phyloP scores from a whole-genome alignment of 495 filamentous ascomycete genomes.

The Neurospora sp. region DNA sequence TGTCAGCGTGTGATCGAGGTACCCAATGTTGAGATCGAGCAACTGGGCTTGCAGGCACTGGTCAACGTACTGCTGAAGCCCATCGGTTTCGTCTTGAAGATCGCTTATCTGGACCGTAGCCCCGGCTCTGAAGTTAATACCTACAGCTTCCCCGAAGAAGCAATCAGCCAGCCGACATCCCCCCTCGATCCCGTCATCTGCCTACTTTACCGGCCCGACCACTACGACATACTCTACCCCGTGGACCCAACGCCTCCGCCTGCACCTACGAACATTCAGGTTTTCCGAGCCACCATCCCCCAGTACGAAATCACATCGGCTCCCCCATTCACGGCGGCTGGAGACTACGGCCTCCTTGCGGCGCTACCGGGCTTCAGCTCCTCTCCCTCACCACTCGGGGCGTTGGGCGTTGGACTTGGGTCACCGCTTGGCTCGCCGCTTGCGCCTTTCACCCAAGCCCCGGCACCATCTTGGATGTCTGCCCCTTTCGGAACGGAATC shows the following conservation, averaged over 20 bases:
- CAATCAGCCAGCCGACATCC: conserved; percentile 36
- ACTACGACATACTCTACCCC: conserved; percentile 92
- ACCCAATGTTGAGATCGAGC: conserved; percentile 74
- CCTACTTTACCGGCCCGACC: conserved; percentile 56
- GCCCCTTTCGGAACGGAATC: conserved; percentile 28
- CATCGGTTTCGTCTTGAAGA: conserved; percentile 69
- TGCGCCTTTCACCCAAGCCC: conserved; percentile 27
- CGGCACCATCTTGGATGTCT: conserved; percentile 32
- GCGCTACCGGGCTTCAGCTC: conserved; percentile 35
- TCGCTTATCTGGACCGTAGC: conserved; percentile 87
- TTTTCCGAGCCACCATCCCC: conserved; percentile 36
- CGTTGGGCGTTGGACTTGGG: conserved; percentile 6
- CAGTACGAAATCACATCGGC: conserved; percentile 29
- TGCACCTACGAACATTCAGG: conserved; percentile 40
- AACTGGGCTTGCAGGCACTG: conserved; percentile 68
- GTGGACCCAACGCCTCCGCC: conserved; percentile 44
- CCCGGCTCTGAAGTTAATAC: conserved; percentile 69
- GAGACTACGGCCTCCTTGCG: conserved; percentile 33
- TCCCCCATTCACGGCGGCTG: conserved; percentile 24
- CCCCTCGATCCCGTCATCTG: conserved; percentile 37
- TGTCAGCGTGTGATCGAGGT: conserved; percentile 62
- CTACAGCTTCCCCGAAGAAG: conserved; percentile 55
- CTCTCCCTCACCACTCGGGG: conserved; percentile 8
- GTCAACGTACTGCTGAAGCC: conserved; percentile 73
- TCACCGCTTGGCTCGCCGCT: conserved; percentile 23